Percentiles rank a stretch among this genome's conserved stretches.
Evolutionary conservation across 768 basidiomycete genomes (phyloP).

Genomic region (Galerina sulciceps): DNA sequence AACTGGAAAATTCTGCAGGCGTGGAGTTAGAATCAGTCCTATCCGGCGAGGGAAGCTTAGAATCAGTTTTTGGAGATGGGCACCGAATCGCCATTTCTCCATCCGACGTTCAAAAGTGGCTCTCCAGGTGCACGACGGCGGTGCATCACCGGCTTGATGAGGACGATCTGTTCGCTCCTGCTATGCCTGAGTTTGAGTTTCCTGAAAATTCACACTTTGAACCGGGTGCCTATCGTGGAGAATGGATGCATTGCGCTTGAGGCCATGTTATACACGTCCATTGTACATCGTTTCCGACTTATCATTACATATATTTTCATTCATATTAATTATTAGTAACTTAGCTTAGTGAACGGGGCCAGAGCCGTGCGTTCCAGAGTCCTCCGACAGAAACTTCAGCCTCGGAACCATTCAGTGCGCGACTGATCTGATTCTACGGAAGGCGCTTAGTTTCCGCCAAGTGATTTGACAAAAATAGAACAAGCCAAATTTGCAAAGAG

Average conservation of each 20-base stretch:
- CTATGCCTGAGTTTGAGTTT: conserved; percentile 11
- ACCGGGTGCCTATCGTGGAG: conserved; percentile 14
- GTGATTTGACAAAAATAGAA: too few species aligned
- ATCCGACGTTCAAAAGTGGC: conserved; percentile 18
- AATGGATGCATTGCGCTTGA: conserved; percentile 24
- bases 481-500: too few species aligned
- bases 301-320: too few species aligned
- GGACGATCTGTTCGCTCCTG: conserved; percentile 18
- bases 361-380: too few species aligned
- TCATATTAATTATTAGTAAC: too few species aligned
- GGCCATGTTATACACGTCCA: neutral
- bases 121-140: conserved; percentile 16
- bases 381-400: too few species aligned
- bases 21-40: conserved; percentile 16
- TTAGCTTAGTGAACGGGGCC: too few species aligned
- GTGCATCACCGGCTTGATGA: conserved; percentile 19
- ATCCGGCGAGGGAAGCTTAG: conserved; percentile 17
- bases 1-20: conserved; percentile 16
- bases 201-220: conserved; percentile 9
- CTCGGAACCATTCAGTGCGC: too few species aligned
- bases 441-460: too few species aligned
- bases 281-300: neutral
- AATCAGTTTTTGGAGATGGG: conserved; percentile 9
- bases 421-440: too few species aligned
- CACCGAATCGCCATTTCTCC: conserved; percentile 3